Evolutionary conservation across 2,329 filamentous ascomycete species (phyloP).

Genomic region (Nothophaeocryptopus gaeumannii): DNA sequence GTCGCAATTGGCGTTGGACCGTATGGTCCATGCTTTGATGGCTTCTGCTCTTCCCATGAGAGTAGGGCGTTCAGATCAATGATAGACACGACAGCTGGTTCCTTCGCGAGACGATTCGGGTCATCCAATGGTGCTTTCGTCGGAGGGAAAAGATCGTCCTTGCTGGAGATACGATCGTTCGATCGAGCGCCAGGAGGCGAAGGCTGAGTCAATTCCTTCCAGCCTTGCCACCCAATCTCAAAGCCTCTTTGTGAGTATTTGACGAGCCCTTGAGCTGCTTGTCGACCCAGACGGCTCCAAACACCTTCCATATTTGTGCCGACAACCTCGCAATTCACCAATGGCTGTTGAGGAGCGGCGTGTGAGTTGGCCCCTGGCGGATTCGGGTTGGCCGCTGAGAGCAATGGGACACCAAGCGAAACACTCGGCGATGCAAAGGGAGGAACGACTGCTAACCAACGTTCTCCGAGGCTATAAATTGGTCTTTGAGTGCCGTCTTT

Average conservation of each 20-base stretch:
- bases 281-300: slow-evolving; percentile 51
- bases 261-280: slow-evolving; percentile 73
- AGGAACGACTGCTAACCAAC: slow-evolving; percentile 76
- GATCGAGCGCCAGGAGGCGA: slow-evolving; percentile 37
- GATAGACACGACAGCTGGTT: slow-evolving; percentile 72
- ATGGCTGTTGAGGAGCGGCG: slow-evolving; percentile 67
- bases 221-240: slow-evolving; percentile 72
- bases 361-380: slow-evolving; percentile 57
- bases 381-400: slow-evolving; percentile 50
- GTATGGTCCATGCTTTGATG: slow-evolving; percentile 39
- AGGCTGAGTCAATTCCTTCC: slow-evolving; percentile 75
- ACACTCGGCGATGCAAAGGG: slow-evolving; percentile 65
- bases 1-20: slow-evolving; percentile 63
- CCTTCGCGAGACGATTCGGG: slow-evolving; percentile 51
- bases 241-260: slow-evolving; percentile 59
- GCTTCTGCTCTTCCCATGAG: slow-evolving; percentile 46
- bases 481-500: slow-evolving; percentile 45
- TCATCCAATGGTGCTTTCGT: slow-evolving; percentile 66
- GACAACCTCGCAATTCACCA: slow-evolving; percentile 65
- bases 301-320: slow-evolving; percentile 63
- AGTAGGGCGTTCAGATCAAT: slow-evolving; percentile 64
- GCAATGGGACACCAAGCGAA: slow-evolving; percentile 63
- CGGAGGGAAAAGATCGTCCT: slow-evolving; percentile 59
- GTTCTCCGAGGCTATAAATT: slow-evolving; percentile 65
- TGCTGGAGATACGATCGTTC: slow-evolving; percentile 15